Percentiles rank a stretch among this genome's conserved stretches.
These are phyloP conservation scores for Phytophthora pluvialis DNA, from an alignment of 352 stramenopile genomes.

Conservation along the genomic window DNA sequence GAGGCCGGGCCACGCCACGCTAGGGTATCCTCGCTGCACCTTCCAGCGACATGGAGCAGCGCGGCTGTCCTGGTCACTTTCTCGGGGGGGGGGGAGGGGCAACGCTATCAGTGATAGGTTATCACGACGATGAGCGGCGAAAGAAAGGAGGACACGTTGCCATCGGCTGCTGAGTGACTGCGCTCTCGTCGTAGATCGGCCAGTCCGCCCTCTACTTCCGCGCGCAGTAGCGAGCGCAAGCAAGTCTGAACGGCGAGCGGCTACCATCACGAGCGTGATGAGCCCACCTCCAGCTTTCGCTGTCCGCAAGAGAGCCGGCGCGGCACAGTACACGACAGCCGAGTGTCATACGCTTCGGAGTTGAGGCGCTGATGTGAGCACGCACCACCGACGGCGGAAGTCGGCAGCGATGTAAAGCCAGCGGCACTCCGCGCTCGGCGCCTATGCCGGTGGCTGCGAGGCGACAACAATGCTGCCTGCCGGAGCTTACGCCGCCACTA, in stretches of 20 bases:
- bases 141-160: not conserved
- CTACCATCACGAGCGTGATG: slow-evolving; percentile 2
- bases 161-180: not conserved
- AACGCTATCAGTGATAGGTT: not conserved
- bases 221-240: not conserved
- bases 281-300: slow-evolving; percentile 13
- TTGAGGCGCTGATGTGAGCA: slow-evolving; percentile 25
- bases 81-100: slow-evolving; percentile 10
- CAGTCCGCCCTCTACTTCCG: slow-evolving; percentile 24
- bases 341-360: slow-evolving; percentile 24
- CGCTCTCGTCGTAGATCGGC: too few relatives aligned
- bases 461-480: slow-evolving; percentile 17
- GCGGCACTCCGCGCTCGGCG: slow-evolving; percentile 14
- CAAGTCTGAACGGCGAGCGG: not conserved
- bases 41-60: slow-evolving; percentile 6
- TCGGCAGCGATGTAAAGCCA: slow-evolving; percentile 14
- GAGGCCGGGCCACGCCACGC: not conserved
- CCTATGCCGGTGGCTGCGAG: slow-evolving; percentile 13
- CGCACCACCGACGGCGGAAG: not conserved
- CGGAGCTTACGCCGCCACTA: not conserved
- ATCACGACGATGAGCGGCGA: slow-evolving; percentile 28
- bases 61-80: slow-evolving; percentile 6
- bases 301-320: slow-evolving; percentile 24
- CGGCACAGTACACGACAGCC: slow-evolving; percentile 6
- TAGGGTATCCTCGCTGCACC: slow-evolving; percentile 6